Evolutionary conservation across 371 early-diverging fungal genomes (phyloP).

Genomic region (Mucor sp.): DNA sequence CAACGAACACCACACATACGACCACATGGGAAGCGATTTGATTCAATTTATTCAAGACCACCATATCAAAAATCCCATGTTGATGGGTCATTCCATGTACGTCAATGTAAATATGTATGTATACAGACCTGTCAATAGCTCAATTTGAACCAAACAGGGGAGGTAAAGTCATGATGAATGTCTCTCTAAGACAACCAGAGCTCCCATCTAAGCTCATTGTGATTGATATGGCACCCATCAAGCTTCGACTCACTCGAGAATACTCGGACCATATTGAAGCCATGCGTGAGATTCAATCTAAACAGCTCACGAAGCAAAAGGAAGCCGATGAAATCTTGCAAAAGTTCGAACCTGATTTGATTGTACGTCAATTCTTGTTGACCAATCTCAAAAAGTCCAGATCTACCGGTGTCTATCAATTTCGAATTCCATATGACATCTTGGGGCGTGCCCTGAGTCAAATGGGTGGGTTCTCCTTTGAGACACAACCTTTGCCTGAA

Average conservation of each 20-base stretch:
- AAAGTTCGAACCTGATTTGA: slow-evolving; percentile 51
- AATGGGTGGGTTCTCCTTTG: slow-evolving; percentile 56
- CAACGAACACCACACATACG: slow-evolving; percentile 63
- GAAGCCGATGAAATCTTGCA: slow-evolving; percentile 76
- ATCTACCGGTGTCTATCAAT: slow-evolving; percentile 50
- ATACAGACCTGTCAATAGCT: neutral
- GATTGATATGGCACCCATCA: slow-evolving; percentile 84
- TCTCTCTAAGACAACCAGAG: slow-evolving; percentile 63
- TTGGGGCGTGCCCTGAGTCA: slow-evolving; percentile 58
- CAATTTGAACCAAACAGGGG: slow-evolving; percentile 43
- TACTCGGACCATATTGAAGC: slow-evolving; percentile 62
- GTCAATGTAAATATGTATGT: neutral
- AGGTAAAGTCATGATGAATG: slow-evolving; percentile 86
- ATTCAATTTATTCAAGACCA: slow-evolving; percentile 65
- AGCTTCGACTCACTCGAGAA: slow-evolving; percentile 47
- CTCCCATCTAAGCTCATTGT: slow-evolving; percentile 71
- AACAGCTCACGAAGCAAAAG: slow-evolving; percentile 56
- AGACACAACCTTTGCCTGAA: neutral
- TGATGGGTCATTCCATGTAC: slow-evolving; percentile 91
- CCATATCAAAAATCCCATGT: slow-evolving; percentile 47
- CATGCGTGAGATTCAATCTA: slow-evolving; percentile 70
- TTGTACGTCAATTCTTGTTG: slow-evolving; percentile 82
- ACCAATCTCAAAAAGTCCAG: slow-evolving; percentile 77
- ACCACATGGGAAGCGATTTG: slow-evolving; percentile 80
- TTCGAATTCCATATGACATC: slow-evolving; percentile 72